Conservation (phyloP, 2,329 filamentous ascomycete genomes). For the Paracamarosporium sp. region DNA sequence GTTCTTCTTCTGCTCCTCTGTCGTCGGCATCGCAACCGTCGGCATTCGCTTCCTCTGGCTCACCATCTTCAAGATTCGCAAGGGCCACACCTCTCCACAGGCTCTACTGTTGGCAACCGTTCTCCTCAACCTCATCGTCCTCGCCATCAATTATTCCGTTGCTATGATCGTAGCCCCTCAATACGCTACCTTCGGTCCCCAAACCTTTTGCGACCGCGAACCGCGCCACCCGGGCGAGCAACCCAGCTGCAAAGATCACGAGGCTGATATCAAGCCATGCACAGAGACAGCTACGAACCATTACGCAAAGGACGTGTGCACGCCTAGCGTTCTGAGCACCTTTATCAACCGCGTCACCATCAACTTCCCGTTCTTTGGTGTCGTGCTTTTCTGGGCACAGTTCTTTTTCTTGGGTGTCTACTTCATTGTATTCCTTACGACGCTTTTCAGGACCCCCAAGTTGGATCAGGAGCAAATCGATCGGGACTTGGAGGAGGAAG, state of each 20-base stretch:
- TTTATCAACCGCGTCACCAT: constrained; percentile 92
- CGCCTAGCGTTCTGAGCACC: constrained; percentile 86
- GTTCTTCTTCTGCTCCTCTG: constrained; percentile 86
- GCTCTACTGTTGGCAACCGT: constrained; percentile 90
- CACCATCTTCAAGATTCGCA: constrained; percentile 87
- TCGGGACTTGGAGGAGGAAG: constrained; percentile 87
- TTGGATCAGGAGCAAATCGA: constrained; percentile 80
- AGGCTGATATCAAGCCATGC: constrained; percentile 78
- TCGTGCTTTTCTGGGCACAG: constrained; percentile 94
- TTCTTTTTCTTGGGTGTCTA: constrained; percentile 89
- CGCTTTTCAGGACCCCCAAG: constrained; percentile 80
- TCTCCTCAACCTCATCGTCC: constrained; percentile 84
- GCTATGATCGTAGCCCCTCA: constrained; percentile 95
- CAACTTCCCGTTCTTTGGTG: constrained; percentile 94
- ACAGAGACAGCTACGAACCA: constrained; percentile 75
- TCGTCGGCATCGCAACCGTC: constrained; percentile 83
- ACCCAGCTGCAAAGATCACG: constrained; percentile 76
- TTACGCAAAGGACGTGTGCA: constrained; percentile 83
- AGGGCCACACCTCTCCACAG: constrained; percentile 87
- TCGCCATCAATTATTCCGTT: constrained; percentile 91
- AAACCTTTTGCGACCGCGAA: constrained; percentile 86
- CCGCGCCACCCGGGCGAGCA: constrained; percentile 67
- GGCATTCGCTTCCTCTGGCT: constrained; percentile 98
- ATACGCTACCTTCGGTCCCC: constrained; percentile 91
- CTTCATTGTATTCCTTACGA: constrained; percentile 78